Evolutionary conservation across 768 basidiomycete species (phyloP), one percentile per base, ranked within the genome.

Genomic region (Kwoniella sp.): DNA sequence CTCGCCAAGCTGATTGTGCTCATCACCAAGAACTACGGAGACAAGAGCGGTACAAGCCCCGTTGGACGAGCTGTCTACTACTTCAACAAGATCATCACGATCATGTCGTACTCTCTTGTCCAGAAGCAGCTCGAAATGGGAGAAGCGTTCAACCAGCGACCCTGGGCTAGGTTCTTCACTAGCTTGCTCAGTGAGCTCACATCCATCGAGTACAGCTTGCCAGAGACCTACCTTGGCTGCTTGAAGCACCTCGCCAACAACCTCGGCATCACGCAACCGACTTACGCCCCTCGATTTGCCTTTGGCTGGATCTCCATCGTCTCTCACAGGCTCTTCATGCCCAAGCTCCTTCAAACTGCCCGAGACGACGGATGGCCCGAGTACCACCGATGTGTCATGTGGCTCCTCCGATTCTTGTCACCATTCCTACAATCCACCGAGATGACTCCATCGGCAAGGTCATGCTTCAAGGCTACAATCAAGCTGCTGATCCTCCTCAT

Each of bases 21-120:
- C 81, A 94, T 99, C 82, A 93, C 98, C 86, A 98, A 98, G 84
- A 97, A 98, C 80, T 95, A 98, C 72, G 96, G 94, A 12, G 96
- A 99, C 82, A 91, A 93, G 28, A 81, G 79, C 38, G 93, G 91
- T 11, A 85, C 91, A 64, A 91, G 93, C 81, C 92, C 92, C 73
- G 93, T 95, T 72, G 90, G 92, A 73, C 92, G 93, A 20, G 96
- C 96, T 80, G 91, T 94, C 13, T 91, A 95, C 79, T 98, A 97
- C 82, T 84, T 96, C 73, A 93, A 92, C 58, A 98, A 97, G 83
- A 97, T 98, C 65, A 82, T 99, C 63, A 95, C 95, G 13, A 98
- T 98, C 81, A 90, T 96, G 79, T 92, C 98, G 29, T 87, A 98
- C 65, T 93, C 97, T 11, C 83, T 99, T 62, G 93, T 96, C 67